These are phyloP conservation scores for Penicillium desertorum DNA, from an alignment of 495 filamentous ascomycete genomes.

Conservation along the genomic window DNA sequence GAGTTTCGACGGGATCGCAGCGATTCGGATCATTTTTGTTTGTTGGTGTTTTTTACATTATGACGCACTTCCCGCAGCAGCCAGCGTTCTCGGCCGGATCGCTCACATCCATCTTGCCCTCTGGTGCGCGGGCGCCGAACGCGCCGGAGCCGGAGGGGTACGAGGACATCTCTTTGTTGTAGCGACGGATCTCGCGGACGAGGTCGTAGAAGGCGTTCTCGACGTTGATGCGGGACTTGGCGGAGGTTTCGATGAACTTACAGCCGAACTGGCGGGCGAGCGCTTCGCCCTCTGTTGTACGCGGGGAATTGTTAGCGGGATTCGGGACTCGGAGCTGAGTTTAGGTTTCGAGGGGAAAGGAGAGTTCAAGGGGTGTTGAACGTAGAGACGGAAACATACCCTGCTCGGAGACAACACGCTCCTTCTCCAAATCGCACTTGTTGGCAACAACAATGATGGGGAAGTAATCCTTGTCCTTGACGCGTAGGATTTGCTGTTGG, in stretches of 20 bases:
- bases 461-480: slow-evolving; percentile 99
- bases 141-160: slow-evolving; percentile 66
- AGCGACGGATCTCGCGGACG: slow-evolving; percentile 93
- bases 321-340: not conserved
- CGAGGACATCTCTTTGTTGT: slow-evolving; percentile 95
- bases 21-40: slow-evolving; percentile 10
- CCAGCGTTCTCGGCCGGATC: slow-evolving; percentile 68
- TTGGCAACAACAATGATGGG: slow-evolving; percentile 99
- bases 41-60: slow-evolving; percentile 66
- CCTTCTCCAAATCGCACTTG: slow-evolving; percentile 95
- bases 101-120: slow-evolving; percentile 74
- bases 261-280: slow-evolving; percentile 86
- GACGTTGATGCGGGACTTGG: slow-evolving; percentile 96
- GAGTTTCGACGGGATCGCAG: slow-evolving; percentile 1
- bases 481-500: slow-evolving; percentile 95
- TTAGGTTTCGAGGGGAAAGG: not conserved
- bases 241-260: slow-evolving; percentile 98
- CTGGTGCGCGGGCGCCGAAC: slow-evolving; percentile 59
- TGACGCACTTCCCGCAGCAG: slow-evolving; percentile 82
- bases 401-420: slow-evolving; percentile 85
- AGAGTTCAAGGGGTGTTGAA: not conserved
- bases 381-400: slow-evolving; percentile 55
- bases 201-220: slow-evolving; percentile 98
- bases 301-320: slow-evolving; percentile 10
- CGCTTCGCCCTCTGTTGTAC: slow-evolving; percentile 75